Percentiles rank a stretch among this genome's conserved stretches.
Conservation (phyloP, 768 basidiomycete genomes). For the Pleurotus platypus region DNA sequence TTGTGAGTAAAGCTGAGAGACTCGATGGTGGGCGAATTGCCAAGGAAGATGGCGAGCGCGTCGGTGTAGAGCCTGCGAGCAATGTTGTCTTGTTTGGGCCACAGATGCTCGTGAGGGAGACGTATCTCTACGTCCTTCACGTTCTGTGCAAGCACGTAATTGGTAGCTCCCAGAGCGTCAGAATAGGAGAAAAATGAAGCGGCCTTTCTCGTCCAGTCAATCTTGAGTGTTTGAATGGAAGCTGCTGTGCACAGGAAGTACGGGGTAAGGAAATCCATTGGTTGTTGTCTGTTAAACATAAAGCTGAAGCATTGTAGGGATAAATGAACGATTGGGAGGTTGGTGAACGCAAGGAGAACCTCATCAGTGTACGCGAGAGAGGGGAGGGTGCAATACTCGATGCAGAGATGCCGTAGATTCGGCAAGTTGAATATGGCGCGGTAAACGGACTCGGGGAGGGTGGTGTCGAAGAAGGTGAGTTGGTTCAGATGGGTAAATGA, state of each 20-base stretch:
- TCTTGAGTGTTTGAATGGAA: slow-evolving; percentile 34
- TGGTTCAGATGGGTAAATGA: slow-evolving; percentile 31
- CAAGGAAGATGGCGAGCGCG: slow-evolving; percentile 16
- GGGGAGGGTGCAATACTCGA: slow-evolving; percentile 38
- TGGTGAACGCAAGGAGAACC: slow-evolving; percentile 16
- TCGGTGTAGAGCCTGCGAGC: slow-evolving; percentile 10
- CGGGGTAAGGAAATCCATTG: slow-evolving; percentile 14
- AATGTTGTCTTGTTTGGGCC: slow-evolving; percentile 12
- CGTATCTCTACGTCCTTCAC: slow-evolving; percentile 18
- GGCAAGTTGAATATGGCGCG: slow-evolving; percentile 32
- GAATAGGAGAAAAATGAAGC: slow-evolving; percentile 27
- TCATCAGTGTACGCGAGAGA: slow-evolving; percentile 7
- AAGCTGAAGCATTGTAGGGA: slow-evolving; percentile 32
- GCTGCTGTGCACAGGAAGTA: slow-evolving; percentile 30
- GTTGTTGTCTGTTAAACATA: slow-evolving; percentile 11
- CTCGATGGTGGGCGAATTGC: slow-evolving; percentile 10
- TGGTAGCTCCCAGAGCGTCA: slow-evolving; percentile 12
- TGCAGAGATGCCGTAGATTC: slow-evolving; percentile 29
- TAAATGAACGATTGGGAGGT: slow-evolving; percentile 40
- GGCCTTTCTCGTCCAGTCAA: slow-evolving; percentile 36
- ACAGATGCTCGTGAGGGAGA: slow-evolving; percentile 15
- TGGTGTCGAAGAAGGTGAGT: slow-evolving; percentile 31
- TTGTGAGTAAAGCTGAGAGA: slow-evolving; percentile 14
- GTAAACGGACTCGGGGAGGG: slow-evolving; percentile 33
- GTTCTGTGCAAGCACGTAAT: slow-evolving; percentile 12